Evolutionary conservation across 208 protist species (phyloP).

Genomic region (Strigomonas galati): DNA sequence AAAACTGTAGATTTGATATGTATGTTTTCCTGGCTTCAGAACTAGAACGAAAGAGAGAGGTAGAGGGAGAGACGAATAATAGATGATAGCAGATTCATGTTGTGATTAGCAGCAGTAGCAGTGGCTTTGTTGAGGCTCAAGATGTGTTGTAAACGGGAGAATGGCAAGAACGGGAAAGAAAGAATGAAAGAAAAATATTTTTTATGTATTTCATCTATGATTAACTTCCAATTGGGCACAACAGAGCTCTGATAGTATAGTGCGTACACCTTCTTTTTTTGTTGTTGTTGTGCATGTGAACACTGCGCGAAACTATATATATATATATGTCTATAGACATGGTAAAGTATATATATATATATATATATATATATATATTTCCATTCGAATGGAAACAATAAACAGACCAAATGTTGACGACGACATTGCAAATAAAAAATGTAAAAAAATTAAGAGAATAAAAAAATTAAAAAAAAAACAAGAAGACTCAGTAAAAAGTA

Average conservation of each 20-base stretch:
- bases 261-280: constrained; percentile 1
- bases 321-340: too few relatives aligned
- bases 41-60: neutral
- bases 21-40: neutral
- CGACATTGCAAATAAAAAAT: too few relatives aligned
- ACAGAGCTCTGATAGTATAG: neutral
- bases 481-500: too few relatives aligned
- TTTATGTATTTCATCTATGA: too few relatives aligned
- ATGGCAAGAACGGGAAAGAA: neutral
- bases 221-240: too few relatives aligned
- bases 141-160: neutral
- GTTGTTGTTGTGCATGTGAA: neutral
- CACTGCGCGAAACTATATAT: too few relatives aligned
- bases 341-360: too few relatives aligned
- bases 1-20: neutral
- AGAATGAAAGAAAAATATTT: neutral
- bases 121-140: neutral
- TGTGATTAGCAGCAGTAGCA: neutral
- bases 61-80: neutral
- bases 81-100: neutral
- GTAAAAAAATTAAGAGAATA: too few relatives aligned
- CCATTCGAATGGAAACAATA: too few relatives aligned
- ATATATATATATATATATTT: too few relatives aligned
- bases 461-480: too few relatives aligned
- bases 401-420: too few relatives aligned